Base-by-base conservation (phyloP, 257 asterid genomes). In the Solanum chmielewskii region DNA sequence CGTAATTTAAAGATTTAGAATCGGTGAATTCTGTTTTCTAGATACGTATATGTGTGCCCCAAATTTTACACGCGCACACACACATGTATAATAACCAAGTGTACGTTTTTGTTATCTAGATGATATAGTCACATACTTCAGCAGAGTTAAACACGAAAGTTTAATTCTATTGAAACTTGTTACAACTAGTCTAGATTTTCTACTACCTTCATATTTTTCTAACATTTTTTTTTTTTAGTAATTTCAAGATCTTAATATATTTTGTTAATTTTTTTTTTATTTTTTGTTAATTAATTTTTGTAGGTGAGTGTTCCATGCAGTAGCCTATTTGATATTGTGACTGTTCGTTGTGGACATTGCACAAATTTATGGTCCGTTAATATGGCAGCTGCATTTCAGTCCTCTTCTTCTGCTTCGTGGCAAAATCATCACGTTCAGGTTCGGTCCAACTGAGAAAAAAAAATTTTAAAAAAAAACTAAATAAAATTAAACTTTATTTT, bases 251-350 rank as follows among this genome's bases (percentile, higher is more conserved):
- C 20, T 37, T 35, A 73, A 73, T 10, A 21, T 74, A 11, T 74
- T 37, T 5, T 74, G 16, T 0, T 35, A 18, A 52, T 52, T 39
- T 69, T 14, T 69, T 35, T 35, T 14, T 4, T 27, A 31, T 31
- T 11, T 44, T 25, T 27, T 27, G 6, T 27, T 15, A 3, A 49
- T 62, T 59, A 39, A 84, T 25, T 90, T 20, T 66, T 60, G 88
- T 92, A 95, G 98, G 98, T 95, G 89, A 94, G 98, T 89, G 98
- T 95, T 84, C 98, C 98, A 92, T 94, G 98, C 96, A 94, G 91
- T 70, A 94, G 92, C 92, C 89, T 94, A 90, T 88, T 89, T 64
- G 98, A 95, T 80, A 91, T 92, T 3, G 98, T 95, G 98, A 95
- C 98, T 62, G 97, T 95, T 88, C 93, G 98, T 89, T 95, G 98